phyloP scores from a whole-genome alignment of 192 early-diverging fungal genomes.

The Spizellomyces punctatus region DNA sequence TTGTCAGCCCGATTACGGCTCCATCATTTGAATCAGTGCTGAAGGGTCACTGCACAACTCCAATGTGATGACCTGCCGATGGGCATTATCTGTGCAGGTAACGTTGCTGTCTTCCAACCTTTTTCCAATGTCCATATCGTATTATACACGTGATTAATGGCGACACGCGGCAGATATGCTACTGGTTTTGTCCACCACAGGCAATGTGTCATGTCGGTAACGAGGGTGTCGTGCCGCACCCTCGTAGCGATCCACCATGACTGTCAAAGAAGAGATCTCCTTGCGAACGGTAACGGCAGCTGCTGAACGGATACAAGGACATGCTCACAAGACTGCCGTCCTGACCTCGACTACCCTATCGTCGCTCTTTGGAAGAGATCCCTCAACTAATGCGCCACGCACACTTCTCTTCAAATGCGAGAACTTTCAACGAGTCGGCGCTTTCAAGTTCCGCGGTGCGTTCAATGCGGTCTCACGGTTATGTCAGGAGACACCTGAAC shows the following conservation, averaged over 20 bases:
- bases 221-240: too few relatives aligned
- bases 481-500: background rate
- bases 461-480: conserved; percentile 49
- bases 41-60: too few relatives aligned
- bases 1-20: too few relatives aligned
- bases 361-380: conserved; percentile 4
- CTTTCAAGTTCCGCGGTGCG: conserved; percentile 63
- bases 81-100: too few relatives aligned
- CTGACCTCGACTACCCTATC: conserved; percentile 43
- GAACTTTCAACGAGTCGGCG: conserved; percentile 49
- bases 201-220: too few relatives aligned
- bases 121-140: too few relatives aligned
- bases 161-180: too few relatives aligned
- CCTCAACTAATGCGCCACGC: background rate
- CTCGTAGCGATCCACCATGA: background rate
- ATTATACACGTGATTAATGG: too few relatives aligned
- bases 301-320: conserved; percentile 33
- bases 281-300: conserved; percentile 29
- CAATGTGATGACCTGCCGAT: too few relatives aligned
- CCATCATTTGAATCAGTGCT: too few relatives aligned
- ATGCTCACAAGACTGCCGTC: conserved; percentile 51
- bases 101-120: too few relatives aligned
- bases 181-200: too few relatives aligned
- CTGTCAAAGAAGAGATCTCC: background rate
- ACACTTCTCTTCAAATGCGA: conserved; percentile 59